These are phyloP conservation scores for Lunasporangiospora selenospora DNA, from an alignment of 192 early-diverging fungal genomes.

Conservation along the genomic window DNA sequence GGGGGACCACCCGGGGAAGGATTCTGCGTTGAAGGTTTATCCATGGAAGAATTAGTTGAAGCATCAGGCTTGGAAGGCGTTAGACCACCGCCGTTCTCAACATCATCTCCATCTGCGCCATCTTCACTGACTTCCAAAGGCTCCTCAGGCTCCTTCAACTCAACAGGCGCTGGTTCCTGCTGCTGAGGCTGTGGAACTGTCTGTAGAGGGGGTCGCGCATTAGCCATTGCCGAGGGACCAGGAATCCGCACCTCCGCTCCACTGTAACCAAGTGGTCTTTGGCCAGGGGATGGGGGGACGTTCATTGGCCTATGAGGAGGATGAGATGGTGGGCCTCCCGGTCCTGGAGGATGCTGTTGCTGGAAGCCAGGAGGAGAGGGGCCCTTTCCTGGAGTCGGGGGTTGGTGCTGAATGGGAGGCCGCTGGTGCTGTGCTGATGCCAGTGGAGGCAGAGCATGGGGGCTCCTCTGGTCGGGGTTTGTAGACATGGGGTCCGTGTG, in stretches of 20 bases:
- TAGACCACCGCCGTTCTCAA: constrained; percentile 16
- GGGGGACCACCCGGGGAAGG: constrained; percentile 20
- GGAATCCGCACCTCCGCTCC: constrained; percentile 10
- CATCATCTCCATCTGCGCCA: constrained; percentile 28
- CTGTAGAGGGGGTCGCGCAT: not conserved
- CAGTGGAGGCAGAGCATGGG: not conserved
- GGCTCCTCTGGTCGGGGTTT: not conserved
- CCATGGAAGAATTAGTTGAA: not conserved
- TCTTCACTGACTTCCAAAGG: constrained; percentile 16
- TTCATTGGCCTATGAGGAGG: constrained; percentile 3
- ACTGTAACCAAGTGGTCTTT: constrained; percentile 10
- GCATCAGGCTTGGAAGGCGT: not conserved
- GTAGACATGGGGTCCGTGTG: not conserved
- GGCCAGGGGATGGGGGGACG: constrained; percentile 18
- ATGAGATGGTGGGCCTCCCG: constrained; percentile 1
- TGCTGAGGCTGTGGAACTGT: not conserved
- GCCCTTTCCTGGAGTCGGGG: not conserved
- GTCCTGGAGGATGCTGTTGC: constrained; percentile 10
- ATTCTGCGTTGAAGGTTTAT: constrained; percentile 1
- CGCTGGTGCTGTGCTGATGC: constrained; percentile 7
- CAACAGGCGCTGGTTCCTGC: not conserved
- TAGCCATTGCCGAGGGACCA: not conserved
- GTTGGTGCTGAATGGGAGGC: constrained; percentile 17
- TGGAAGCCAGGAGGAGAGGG: constrained; percentile 11
- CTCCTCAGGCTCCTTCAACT: constrained; percentile 22